Evolutionary conservation across 2,329 filamentous ascomycete species (phyloP).

Genomic region (Penicillium polonicum): DNA sequence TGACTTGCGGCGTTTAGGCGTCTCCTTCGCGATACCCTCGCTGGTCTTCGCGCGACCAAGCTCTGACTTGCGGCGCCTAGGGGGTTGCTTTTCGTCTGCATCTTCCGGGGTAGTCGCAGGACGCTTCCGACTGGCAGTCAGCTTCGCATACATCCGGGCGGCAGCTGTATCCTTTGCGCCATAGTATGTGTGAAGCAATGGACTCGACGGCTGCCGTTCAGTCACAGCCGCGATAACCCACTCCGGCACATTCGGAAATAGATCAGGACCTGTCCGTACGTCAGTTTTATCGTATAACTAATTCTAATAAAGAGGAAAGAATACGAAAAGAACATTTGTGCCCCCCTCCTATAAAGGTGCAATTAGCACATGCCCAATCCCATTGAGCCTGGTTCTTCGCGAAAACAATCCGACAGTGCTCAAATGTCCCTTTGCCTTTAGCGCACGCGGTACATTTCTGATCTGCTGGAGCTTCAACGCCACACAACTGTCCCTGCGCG

Average conservation of each 20-base stretch:
- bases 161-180: neutral
- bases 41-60: neutral
- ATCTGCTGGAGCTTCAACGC: neutral
- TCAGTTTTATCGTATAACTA: neutral
- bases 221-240: neutral
- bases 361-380: neutral
- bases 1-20: neutral
- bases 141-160: neutral
- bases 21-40: too few relatives aligned
- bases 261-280: neutral
- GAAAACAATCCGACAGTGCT: neutral
- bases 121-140: neutral
- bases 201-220: neutral
- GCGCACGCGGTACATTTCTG: neutral
- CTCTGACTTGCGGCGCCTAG: neutral
- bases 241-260: neutral
- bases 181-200: neutral
- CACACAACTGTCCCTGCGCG: neutral
- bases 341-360: neutral
- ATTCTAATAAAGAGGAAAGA: neutral
- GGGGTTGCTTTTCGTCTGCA: neutral
- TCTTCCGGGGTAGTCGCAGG: neutral
- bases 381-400: neutral
- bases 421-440: neutral
- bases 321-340: neutral